A percentile compares a stretch with the other conserved stretches of the same genome.
Evolutionary conservation across 257 asterid genomes (phyloP).

Genomic region (Salvia rosmarinus): DNA sequence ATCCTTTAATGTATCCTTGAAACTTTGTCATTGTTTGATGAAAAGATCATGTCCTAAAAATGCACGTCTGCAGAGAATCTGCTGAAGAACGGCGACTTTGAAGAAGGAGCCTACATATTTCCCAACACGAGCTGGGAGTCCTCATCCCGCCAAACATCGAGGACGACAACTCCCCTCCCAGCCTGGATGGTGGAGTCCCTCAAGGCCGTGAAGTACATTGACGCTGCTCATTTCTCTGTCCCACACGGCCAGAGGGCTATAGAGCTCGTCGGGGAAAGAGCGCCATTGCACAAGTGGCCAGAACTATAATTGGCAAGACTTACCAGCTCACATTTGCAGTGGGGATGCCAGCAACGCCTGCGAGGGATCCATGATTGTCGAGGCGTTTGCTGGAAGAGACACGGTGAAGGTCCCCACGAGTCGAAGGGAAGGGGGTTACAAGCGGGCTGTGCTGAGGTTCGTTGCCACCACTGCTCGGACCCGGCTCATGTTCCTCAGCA

Average conservation of each 20-base stretch:
- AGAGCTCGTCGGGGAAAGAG: conserved; percentile 94
- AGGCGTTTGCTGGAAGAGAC: conserved; percentile 83
- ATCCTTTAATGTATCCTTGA: neutral
- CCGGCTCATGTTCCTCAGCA: conserved; percentile 82
- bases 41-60: neutral
- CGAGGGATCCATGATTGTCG: conserved; percentile 88
- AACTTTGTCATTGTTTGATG: neutral
- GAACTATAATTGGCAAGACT: conserved; percentile 67
- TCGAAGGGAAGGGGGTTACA: conserved; percentile 88
- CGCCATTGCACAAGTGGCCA: conserved; percentile 83
- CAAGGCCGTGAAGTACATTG: conserved; percentile 88
- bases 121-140: conserved; percentile 94
- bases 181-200: conserved; percentile 97
- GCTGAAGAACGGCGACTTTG: conserved; percentile 82
- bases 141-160: conserved; percentile 92
- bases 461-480: conserved; percentile 64
- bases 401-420: conserved; percentile 77
- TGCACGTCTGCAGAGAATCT: conserved; percentile 58
- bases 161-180: conserved; percentile 87
- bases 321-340: conserved; percentile 74
- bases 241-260: conserved; percentile 79
- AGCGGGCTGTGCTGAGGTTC: conserved; percentile 72
- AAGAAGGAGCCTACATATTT: conserved; percentile 89
- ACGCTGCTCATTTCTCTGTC: conserved; percentile 79
- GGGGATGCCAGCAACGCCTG: conserved; percentile 90